Evolutionary conservation across 164 flowering plant species (phyloP).

Genomic region (Nymphaea thermarum): DNA sequence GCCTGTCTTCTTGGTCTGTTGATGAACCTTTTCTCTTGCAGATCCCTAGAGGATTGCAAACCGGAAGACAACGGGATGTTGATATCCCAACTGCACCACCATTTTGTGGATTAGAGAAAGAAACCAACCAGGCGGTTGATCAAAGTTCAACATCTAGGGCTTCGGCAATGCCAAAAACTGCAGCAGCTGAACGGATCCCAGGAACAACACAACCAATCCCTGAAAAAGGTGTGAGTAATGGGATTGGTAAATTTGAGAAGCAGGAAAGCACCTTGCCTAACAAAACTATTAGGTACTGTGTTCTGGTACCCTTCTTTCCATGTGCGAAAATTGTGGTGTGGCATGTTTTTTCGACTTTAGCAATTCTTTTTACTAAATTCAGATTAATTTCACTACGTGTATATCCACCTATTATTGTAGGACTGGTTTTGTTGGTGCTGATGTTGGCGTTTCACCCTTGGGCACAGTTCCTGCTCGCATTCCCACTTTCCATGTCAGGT

Average conservation of each 20-base stretch:
- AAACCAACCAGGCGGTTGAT: slow-evolving; percentile 23
- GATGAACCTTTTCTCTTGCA: too few relatives aligned
- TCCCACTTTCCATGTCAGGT: slow-evolving; percentile 94
- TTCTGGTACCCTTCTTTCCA: background rate
- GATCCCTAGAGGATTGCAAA: slow-evolving; percentile 10
- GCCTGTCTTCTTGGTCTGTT: too few relatives aligned
- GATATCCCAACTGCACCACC: slow-evolving; percentile 83
- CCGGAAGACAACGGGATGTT: slow-evolving; percentile 24
- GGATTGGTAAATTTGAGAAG: slow-evolving; percentile 12
- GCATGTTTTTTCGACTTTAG: too few relatives aligned
- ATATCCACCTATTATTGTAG: slow-evolving; percentile 15
- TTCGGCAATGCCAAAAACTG: slow-evolving; percentile 4
- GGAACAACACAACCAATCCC: slow-evolving; percentile 8
- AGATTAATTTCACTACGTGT: too few relatives aligned
- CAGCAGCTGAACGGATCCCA: slow-evolving; percentile 8
- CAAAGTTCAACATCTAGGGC: slow-evolving; percentile 14
- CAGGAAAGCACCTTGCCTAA: slow-evolving; percentile 15
- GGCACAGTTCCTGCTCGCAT: slow-evolving; percentile 48
- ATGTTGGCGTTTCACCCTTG: slow-evolving; percentile 29
- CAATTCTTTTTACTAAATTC: too few relatives aligned
- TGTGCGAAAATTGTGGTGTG: too few relatives aligned
- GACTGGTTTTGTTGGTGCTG: slow-evolving; percentile 24
- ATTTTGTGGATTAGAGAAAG: slow-evolving; percentile 28
- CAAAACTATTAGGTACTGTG: slow-evolving; percentile 30
- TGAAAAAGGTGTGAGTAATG: slow-evolving; percentile 7